Percentiles rank a stretch among this genome's conserved stretches.
Evolutionary conservation across 176 grass and related monocot species (phyloP).

Genomic region (Bolboschoenus planiculmis): DNA sequence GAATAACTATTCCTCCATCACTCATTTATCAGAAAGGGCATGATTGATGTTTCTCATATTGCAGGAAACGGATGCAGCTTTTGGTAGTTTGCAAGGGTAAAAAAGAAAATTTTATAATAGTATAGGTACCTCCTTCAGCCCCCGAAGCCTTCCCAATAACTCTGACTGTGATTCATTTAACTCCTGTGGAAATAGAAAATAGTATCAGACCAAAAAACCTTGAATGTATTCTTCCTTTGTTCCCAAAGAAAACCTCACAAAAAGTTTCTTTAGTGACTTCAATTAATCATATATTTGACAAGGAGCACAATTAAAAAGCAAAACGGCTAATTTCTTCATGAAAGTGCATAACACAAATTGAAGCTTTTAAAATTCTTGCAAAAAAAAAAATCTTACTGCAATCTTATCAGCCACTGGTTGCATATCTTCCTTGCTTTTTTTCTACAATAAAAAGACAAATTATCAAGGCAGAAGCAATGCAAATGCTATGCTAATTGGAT

Average conservation of each 20-base stretch:
- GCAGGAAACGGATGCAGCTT: background rate
- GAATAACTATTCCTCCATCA: background rate
- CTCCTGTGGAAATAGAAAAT: conserved; percentile 37
- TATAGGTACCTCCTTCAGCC: conserved; percentile 66
- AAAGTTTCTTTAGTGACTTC: background rate
- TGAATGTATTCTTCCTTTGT: background rate
- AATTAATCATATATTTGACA: background rate
- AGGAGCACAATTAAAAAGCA: background rate
- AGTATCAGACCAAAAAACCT: background rate
- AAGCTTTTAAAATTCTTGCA: background rate
- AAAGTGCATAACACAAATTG: background rate
- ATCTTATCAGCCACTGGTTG: conserved; percentile 66
- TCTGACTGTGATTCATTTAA: conserved; percentile 77
- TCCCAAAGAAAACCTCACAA: background rate
- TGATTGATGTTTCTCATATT: background rate
- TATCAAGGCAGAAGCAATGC: conserved; percentile 3
- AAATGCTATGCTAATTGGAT: background rate
- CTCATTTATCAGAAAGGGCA: background rate
- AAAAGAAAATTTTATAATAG: background rate
- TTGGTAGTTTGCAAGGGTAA: background rate
- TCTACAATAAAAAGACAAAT: conserved; percentile 26
- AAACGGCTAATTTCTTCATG: background rate
- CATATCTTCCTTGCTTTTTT: conserved; percentile 34
- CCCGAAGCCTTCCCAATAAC: conserved; percentile 62
- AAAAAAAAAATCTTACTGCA: conserved; percentile 33